Percentiles rank a stretch among this genome's conserved stretches.
Conservation (phyloP, 108 stramenopile species). For the Cylindrotheca fusiformis region DNA sequence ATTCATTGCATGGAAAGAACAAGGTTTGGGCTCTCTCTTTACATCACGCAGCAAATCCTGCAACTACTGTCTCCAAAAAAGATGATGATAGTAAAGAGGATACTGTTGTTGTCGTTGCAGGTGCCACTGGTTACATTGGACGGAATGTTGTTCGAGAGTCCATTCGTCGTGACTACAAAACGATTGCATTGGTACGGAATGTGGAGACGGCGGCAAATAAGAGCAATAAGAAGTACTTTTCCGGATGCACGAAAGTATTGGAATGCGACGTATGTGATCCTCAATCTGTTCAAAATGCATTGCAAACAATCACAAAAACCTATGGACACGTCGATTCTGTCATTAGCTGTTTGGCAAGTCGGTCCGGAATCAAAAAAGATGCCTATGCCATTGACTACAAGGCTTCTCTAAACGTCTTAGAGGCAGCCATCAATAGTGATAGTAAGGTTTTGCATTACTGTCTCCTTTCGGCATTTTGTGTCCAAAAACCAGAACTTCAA, state of each 20-base stretch:
- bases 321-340: constrained; percentile 46
- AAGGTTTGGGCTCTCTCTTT: no score
- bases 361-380: constrained; percentile 93
- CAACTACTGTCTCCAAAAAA: no score
- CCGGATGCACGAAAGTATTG: constrained; percentile 24
- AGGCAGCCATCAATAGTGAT: constrained; percentile 62
- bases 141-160: constrained; percentile 77
- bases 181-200: constrained; percentile 73
- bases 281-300: constrained; percentile 2
- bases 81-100: no score
- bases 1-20: no score
- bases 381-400: constrained; percentile 92
- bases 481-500: constrained; percentile 91
- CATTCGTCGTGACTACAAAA: constrained; percentile 85
- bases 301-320: constrained; percentile 4
- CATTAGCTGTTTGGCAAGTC: constrained; percentile 87
- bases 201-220: constrained; percentile 21
- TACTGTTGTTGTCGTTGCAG: constrained; percentile 61
- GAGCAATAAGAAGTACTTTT: constrained; percentile 41
- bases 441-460: constrained; percentile 92
- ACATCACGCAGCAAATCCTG: no score
- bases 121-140: constrained; percentile 88
- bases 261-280: not conserved
- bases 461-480: constrained; percentile 90
- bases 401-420: constrained; percentile 90